A percentile compares a stretch with the other conserved stretches of the same genome.
Evolutionary conservation across 148 eudicot species (phyloP).

Genomic region (Beta vulgaris): DNA sequence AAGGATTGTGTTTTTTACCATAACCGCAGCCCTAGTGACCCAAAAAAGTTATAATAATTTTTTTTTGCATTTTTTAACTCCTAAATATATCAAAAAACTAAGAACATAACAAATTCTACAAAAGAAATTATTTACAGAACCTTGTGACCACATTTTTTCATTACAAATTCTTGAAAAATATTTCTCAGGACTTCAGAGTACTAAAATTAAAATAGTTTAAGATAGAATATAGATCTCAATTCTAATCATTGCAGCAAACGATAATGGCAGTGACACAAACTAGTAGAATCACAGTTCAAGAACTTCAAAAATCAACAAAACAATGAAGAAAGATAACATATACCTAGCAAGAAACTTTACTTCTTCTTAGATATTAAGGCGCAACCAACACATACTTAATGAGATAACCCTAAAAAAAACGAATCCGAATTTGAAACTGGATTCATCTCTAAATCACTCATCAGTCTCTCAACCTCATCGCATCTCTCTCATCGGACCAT

Average conservation of each 20-base stretch:
- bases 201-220: too few species aligned
- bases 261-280: constrained; percentile 14
- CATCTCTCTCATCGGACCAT: too few species aligned
- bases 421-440: constrained; percentile 26
- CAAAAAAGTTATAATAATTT: too few species aligned
- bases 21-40: too few species aligned
- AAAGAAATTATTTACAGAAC: too few species aligned
- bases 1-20: too few species aligned
- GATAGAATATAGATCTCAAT: not conserved
- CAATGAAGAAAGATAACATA: not conserved
- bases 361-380: constrained; percentile 68
- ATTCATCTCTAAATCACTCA: constrained; percentile 29
- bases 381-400: constrained; percentile 55
- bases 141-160: too few species aligned
- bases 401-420: constrained; percentile 27
- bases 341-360: constrained; percentile 73
- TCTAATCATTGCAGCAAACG: constrained; percentile 11
- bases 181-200: too few species aligned
- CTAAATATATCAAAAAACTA: too few species aligned
- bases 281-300: not conserved
- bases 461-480: constrained; percentile 19
- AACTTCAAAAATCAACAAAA: not conserved
- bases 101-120: too few species aligned
- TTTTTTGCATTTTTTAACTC: too few species aligned
- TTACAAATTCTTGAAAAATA: too few species aligned